phyloP scores from a whole-genome alignment of 1,284 basidiomycete genomes.

The Trichosporon coremiiforme region DNA sequence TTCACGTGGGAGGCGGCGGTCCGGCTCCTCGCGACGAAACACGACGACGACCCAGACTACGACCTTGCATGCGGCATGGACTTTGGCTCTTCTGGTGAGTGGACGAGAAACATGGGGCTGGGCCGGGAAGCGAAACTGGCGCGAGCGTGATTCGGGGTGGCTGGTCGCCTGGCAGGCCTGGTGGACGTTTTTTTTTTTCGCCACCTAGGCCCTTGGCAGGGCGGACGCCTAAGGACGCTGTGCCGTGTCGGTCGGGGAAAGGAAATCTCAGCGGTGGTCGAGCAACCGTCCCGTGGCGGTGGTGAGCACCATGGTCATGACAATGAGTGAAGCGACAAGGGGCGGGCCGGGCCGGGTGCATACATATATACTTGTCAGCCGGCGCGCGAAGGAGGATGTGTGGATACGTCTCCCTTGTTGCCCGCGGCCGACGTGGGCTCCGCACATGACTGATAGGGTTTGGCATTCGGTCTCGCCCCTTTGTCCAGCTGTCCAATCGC shows the following conservation, averaged over 20 bases:
- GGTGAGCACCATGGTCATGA: constrained; percentile 2
- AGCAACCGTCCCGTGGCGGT: not conserved
- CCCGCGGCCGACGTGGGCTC: constrained; percentile 14
- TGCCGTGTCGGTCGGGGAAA: not conserved
- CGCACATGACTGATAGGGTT: not conserved
- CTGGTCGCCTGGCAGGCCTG: too few species aligned
- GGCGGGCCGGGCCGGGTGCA: not conserved
- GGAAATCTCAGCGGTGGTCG: not conserved
- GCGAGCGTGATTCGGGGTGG: too few species aligned
- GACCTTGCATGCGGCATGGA: constrained; percentile 65
- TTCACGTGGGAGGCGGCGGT: constrained; percentile 60
- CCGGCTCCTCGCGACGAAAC: constrained; percentile 59
- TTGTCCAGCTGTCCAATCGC: not conserved
- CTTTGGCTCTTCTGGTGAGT: constrained; percentile 57
- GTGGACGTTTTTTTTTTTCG: not conserved
- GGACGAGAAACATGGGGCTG: too few species aligned
- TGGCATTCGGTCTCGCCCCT: not conserved
- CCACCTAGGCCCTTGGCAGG: not conserved
- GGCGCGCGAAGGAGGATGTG: not conserved
- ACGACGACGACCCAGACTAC: constrained; percentile 49
- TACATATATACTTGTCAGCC: constrained; percentile 12
- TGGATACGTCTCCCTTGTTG: not conserved
- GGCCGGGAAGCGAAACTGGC: too few species aligned
- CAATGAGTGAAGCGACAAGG: not conserved
- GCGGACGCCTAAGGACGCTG: too few species aligned